phyloP scores from a whole-genome alignment of 176 grass and related monocot species.

The Musa beccarii region DNA sequence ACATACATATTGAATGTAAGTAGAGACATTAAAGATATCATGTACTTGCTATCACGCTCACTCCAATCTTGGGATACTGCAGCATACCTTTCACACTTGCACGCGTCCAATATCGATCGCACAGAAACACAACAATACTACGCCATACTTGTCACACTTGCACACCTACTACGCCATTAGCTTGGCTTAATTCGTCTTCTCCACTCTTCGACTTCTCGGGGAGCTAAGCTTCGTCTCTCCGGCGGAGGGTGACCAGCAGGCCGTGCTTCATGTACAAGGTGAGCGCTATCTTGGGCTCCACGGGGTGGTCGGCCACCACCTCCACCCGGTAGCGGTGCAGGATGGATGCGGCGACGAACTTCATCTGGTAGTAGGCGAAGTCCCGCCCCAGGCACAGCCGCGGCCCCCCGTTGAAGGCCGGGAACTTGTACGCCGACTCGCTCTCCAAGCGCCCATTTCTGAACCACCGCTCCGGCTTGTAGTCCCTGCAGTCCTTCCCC shows the following conservation, averaged over 20 bases:
- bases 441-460: constrained; percentile 66
- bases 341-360: constrained; percentile 71
- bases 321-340: constrained; percentile 53
- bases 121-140: no score
- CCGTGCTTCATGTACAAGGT: constrained; percentile 98
- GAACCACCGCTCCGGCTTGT: constrained; percentile 92
- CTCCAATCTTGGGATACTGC: no score
- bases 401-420: constrained; percentile 82
- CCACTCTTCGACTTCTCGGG: not conserved
- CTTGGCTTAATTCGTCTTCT: no score
- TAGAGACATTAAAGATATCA: no score
- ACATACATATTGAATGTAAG: no score
- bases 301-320: constrained; percentile 52
- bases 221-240: constrained; percentile 75
- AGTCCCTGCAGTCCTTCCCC: constrained; percentile 74
- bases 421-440: constrained; percentile 92
- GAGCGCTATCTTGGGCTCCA: constrained; percentile 75
- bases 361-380: constrained; percentile 99
- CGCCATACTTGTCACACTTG: no score
- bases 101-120: no score
- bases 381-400: constrained; percentile 90
- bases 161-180: no score
- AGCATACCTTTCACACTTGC: no score
- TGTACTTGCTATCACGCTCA: no score
- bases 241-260: constrained; percentile 59